Base-by-base conservation (phyloP, 768 basidiomycete species). In the Mycena rebaudengoi region DNA sequence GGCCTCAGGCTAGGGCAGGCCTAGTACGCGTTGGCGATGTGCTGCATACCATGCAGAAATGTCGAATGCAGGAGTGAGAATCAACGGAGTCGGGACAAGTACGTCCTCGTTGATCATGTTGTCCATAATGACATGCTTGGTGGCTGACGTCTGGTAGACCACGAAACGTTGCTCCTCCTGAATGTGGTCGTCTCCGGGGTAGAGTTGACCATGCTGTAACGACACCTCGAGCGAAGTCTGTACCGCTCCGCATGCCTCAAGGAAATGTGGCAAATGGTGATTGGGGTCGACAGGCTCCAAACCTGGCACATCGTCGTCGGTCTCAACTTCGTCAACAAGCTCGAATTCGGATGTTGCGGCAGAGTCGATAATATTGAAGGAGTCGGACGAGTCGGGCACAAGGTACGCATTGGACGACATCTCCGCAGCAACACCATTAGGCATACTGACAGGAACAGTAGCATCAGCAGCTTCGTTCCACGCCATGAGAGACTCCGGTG, bases 91-190 rank as follows among this genome's bases (percentile, higher is more conserved):
- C 14, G 56, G 43, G 33, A 64, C 21, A 14, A 28, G 29, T 11
- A 45, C 20, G 21, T 64, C 56, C 1, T 14, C 3, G 43, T 64
- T 50, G 23, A 23, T 14, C 40, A 53, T 29, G 32, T 52, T 58
- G 18, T 64, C 63, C 49, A 64, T 46, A 5, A 64, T 14, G n/a
- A 64, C 21, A 20, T 64, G 63, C 14, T 64, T 33, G 0, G 49
- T 51, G 49, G 53, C 63, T n/a, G 56, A 58, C 11, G 41, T 52
- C 26, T 51, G 53, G n/a, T 63, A 63, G 14, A 56, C 46, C 7
- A 63, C 11, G 54, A 63, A 63, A 5, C 54, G 62, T 4, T 16
- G 25, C 25, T 50, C 37, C 2, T 11, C 23, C 20, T 55, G 49
- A 11, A 50, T 13, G 5, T 37, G 23, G n/a, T 44, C 41, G 25